These are phyloP conservation scores for Penicillium roqueforti DNA, from an alignment of 495 filamentous ascomycete species.

Conservation along the genomic window DNA sequence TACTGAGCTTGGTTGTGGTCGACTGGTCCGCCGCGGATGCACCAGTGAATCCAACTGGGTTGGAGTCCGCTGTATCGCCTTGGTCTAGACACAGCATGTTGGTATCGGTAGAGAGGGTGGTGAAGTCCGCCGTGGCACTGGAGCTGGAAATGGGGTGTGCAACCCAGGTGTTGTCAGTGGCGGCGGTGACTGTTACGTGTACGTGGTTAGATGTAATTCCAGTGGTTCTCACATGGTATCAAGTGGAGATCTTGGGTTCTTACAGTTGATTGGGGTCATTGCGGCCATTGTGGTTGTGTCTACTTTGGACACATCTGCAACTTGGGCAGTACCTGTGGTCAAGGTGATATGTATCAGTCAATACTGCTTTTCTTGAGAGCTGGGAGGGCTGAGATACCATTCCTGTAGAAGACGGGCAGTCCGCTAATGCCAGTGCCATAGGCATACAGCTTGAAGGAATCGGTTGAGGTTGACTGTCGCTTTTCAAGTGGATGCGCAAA, in stretches of 20 bases:
- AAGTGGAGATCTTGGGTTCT: background rate
- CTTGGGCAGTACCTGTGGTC: constrained; percentile 9
- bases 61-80: background rate
- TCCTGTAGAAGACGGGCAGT: constrained; percentile 30
- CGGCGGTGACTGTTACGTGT: background rate
- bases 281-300: constrained; percentile 1
- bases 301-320: constrained; percentile 10
- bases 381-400: constrained; percentile 17
- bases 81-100: constrained; percentile 8
- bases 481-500: constrained; percentile 8
- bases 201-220: background rate
- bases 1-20: constrained; percentile 1
- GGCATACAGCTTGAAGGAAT: constrained; percentile 30
- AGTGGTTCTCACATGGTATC: background rate
- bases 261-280: constrained; percentile 13
- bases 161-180: constrained; percentile 9
- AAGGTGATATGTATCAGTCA: background rate
- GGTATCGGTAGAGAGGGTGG: background rate
- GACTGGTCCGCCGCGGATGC: background rate
- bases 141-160: constrained; percentile 7
- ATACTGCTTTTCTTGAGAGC: background rate
- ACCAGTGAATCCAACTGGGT: constrained; percentile 8
- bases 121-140: background rate
- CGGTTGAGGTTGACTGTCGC: background rate
- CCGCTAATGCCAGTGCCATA: constrained; percentile 34